phyloP scores from a whole-genome alignment of 345 rosid species.

The Eutrema japonicum region DNA sequence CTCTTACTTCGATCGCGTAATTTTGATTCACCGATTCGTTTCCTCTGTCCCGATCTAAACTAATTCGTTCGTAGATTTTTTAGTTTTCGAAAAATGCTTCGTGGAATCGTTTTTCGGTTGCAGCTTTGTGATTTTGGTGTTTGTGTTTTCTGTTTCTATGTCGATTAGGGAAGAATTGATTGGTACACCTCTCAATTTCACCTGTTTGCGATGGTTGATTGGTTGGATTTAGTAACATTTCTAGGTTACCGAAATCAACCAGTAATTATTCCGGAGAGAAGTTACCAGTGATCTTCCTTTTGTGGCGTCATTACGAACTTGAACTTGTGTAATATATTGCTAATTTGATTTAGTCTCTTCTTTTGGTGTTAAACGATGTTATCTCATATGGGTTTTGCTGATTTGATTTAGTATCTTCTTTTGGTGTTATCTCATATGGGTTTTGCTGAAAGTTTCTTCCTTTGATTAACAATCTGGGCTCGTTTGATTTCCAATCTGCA shows the following conservation, averaged over 20 bases:
- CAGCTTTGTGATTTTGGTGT: constrained; percentile 11
- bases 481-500: too few species aligned
- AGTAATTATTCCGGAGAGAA: background rate
- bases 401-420: too few species aligned
- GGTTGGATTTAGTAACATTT: constrained; percentile 15
- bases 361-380: too few species aligned
- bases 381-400: too few species aligned
- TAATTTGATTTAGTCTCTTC: too few species aligned
- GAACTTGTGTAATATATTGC: too few species aligned
- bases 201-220: background rate
- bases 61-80: too few species aligned
- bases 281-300: background rate
- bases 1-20: constrained; percentile 3
- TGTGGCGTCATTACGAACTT: background rate
- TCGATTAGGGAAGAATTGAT: background rate
- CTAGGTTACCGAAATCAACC: background rate
- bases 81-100: background rate
- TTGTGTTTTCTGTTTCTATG: background rate
- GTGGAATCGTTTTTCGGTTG: background rate
- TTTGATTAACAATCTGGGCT: too few species aligned
- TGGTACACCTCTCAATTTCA: constrained; percentile 3
- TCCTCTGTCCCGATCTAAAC: constrained; percentile 24
- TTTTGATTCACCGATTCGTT: constrained; percentile 3
- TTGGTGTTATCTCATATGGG: too few species aligned
- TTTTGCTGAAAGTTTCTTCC: too few species aligned